phyloP scores from a whole-genome alignment of 2,329 filamentous ascomycete genomes.

The Venturia carpophila region DNA sequence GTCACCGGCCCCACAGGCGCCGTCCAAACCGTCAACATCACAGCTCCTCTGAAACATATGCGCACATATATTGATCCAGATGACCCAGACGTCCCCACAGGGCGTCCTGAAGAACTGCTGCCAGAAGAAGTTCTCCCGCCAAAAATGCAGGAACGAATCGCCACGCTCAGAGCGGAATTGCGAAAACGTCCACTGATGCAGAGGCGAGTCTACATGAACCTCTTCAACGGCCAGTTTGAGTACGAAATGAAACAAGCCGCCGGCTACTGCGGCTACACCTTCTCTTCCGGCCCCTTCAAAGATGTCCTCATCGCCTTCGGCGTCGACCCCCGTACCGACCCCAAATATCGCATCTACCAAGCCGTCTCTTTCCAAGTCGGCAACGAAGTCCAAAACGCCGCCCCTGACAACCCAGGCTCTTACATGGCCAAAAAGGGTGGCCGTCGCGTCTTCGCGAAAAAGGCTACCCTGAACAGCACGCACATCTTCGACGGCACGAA shows the following conservation, averaged over 20 bases:
- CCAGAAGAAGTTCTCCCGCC: slow-evolving; percentile 44
- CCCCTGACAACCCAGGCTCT: slow-evolving; percentile 13
- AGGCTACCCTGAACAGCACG: slow-evolving; percentile 32
- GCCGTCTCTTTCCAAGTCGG: slow-evolving; percentile 64
- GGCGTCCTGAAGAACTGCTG: slow-evolving; percentile 50
- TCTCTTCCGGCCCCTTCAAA: slow-evolving; percentile 85
- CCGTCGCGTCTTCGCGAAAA: slow-evolving; percentile 17
- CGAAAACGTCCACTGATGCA: slow-evolving; percentile 77
- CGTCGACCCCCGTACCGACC: slow-evolving; percentile 71
- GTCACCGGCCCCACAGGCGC: slow-evolving; percentile 45
- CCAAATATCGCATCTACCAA: slow-evolving; percentile 75
- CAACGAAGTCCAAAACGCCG: slow-evolving; percentile 19
- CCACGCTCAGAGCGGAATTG: slow-evolving; percentile 57
- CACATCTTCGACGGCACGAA: slow-evolving; percentile 79
- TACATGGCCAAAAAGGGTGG: slow-evolving; percentile 15
- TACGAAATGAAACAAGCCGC: slow-evolving; percentile 63
- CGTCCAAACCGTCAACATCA: slow-evolving; percentile 21
- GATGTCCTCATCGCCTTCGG: slow-evolving; percentile 82
- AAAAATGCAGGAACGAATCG: slow-evolving; percentile 56
- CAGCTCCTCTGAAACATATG: slow-evolving; percentile 43
- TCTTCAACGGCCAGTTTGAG: slow-evolving; percentile 34
- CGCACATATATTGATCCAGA: slow-evolving; percentile 54
- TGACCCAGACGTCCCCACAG: slow-evolving; percentile 52
- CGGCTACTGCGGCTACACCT: slow-evolving; percentile 83
- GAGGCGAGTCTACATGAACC: slow-evolving; percentile 68